Evolutionary conservation across 2,329 filamentous ascomycete species (phyloP).

Genomic region (Fusarium nanum): DNA sequence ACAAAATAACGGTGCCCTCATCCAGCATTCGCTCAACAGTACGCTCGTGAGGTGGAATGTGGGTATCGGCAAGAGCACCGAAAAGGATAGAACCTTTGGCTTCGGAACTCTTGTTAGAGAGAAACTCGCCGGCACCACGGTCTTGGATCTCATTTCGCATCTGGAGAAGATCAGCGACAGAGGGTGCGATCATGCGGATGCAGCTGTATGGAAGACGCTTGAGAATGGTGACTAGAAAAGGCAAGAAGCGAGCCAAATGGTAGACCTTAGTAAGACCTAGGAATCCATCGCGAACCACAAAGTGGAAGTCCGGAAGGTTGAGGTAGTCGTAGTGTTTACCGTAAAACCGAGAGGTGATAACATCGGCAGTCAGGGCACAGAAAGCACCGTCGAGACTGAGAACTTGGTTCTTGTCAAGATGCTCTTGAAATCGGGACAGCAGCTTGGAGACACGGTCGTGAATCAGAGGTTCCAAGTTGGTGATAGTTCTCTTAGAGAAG

Average conservation of each 20-base stretch:
- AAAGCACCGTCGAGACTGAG: background rate
- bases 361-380: background rate
- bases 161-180: background rate
- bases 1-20: background rate
- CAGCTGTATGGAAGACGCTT: background rate
- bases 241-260: background rate
- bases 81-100: background rate
- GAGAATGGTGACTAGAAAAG: background rate
- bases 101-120: background rate
- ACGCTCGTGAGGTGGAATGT: background rate
- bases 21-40: constrained; percentile 1
- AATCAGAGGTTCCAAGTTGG: background rate
- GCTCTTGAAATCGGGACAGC: background rate
- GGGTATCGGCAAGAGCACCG: background rate
- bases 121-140: background rate
- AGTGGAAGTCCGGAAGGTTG: background rate
- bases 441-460: background rate
- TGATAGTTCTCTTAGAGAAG: background rate
- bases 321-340: background rate
- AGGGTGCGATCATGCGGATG: background rate
- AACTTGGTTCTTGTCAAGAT: background rate
- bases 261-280: background rate
- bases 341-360: background rate
- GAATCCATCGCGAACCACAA: background rate
- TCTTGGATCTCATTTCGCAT: background rate